A percentile compares a stretch with the other conserved stretches of the same genome.
Conservation (phyloP, 2,329 filamentous ascomycete genomes). For the Calonectria hawksworthii region DNA sequence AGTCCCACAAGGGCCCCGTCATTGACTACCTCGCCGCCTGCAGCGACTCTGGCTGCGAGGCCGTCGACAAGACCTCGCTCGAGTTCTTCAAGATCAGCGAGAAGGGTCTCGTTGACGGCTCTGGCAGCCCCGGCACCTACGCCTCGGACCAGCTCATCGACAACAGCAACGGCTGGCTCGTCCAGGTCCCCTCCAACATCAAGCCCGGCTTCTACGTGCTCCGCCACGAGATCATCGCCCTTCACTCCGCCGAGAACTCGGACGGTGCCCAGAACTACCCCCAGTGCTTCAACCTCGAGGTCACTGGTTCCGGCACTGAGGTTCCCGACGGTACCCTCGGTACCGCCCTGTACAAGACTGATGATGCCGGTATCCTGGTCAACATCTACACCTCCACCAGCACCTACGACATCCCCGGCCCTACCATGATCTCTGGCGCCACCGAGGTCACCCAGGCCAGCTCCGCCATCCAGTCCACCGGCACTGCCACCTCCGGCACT, state of each 20-base stretch:
- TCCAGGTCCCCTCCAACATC: constrained; percentile 52
- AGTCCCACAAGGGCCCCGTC: constrained; percentile 66
- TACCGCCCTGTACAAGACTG: constrained; percentile 48
- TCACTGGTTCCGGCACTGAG: constrained; percentile 57
- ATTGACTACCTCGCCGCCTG: constrained; percentile 75
- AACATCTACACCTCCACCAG: constrained; percentile 48
- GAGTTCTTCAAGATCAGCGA: constrained; percentile 77
- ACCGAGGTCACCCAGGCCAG: constrained; percentile 36
- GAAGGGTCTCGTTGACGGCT: constrained; percentile 64
- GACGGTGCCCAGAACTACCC: constrained; percentile 67
- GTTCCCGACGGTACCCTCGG: constrained; percentile 51
- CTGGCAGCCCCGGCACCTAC: constrained; percentile 55
- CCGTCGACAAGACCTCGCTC: constrained; percentile 66
- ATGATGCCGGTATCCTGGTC: constrained; percentile 52
- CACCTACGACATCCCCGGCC: constrained; percentile 48
- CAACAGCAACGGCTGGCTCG: constrained; percentile 53
- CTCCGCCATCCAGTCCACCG: constrained; percentile 35
- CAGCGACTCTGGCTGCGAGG: constrained; percentile 65
- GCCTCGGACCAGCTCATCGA: constrained; percentile 58
- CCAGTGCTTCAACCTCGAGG: constrained; percentile 64
- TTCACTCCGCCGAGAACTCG: constrained; percentile 58
- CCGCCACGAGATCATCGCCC: constrained; percentile 66
- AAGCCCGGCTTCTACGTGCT: constrained; percentile 61
- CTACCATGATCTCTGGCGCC: constrained; percentile 42
- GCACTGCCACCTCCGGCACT: constrained; percentile 29